Base-by-base conservation (phyloP, 345 rosid genomes). In the Citrus medica region DNA sequence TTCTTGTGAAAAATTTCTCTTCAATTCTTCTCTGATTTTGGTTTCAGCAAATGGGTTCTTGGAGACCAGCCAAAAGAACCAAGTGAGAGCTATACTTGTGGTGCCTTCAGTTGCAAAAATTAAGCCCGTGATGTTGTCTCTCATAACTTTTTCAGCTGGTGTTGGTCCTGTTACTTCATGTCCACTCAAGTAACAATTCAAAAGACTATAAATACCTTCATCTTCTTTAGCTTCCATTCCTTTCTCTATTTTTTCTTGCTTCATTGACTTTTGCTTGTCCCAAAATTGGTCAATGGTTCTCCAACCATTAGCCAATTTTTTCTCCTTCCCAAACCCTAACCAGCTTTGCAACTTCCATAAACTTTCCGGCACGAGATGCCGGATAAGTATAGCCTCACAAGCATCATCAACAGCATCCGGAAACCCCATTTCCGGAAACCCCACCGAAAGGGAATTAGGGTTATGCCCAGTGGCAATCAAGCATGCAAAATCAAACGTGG, bases 11-110 rank as follows among this genome's bases (percentile, higher is more conserved):
- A 62, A 38, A 37, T 30, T 81, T 30, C 22, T 61, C 63, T 67
- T 70, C 40, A 82, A 63, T 70, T 87, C 84, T 69, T 81, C 79
- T 32, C 79, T 73, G 61, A 83, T 85, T 74, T 79, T 82, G 48
- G 24, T 67, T 46, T 74, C 79, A 5, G n/a, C 73, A 9, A 25
- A 2, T 4, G 82, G 81, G 65, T 82, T 79, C 46, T 76, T 80
- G 1, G 83, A 78, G 28, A 83, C 72, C 53, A 80, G 78, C 88
- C 83, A 85, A 32, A 87, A 83, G 75, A 85, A 83, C 88, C 88
- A 87, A 75, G 84, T 64, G 35, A 87, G 85, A 60, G 76, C 73
- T 13, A 85, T 67, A 12, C 78, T 77, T 16, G 83, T 76, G 7
- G 88, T 83, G 70, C 83, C 83, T 72, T 80, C 71, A 6, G 75